Percentiles rank a stretch among this genome's conserved stretches.
phyloP scores from a whole-genome alignment of 2,329 filamentous ascomycete genomes.

The Aspergillus piperis region DNA sequence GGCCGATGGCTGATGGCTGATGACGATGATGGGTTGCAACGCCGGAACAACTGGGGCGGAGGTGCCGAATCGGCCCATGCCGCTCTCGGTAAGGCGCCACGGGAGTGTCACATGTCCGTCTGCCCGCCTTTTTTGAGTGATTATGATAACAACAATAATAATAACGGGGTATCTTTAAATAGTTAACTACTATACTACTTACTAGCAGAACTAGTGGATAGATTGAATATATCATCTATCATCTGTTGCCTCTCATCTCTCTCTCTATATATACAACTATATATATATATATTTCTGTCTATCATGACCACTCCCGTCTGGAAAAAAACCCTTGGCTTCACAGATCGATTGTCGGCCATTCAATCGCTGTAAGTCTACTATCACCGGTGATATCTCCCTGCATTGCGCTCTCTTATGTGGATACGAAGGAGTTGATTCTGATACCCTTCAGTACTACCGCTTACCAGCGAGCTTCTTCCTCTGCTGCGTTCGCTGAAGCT shows the following conservation, averaged over 20 bases:
- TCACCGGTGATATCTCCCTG: not conserved
- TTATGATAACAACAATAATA: too few relatives aligned
- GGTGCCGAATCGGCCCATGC: conserved; percentile 5
- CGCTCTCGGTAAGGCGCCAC: not conserved
- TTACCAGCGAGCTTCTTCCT: conserved; percentile 49
- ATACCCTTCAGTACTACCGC: conserved; percentile 48
- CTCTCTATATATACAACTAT: not conserved
- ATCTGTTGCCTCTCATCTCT: not conserved
- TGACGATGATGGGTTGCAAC: conserved; percentile 12
- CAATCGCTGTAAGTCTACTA: conserved; percentile 58
- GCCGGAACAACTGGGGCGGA: conserved; percentile 11
- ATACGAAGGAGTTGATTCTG: conserved; percentile 9
- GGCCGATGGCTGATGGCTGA: conserved; percentile 12
- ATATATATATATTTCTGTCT: conserved; percentile 4
- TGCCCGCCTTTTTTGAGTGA: too few relatives aligned
- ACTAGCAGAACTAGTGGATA: too few relatives aligned
- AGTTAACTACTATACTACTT: too few relatives aligned
- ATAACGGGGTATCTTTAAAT: too few relatives aligned
- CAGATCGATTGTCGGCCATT: conserved; percentile 64
- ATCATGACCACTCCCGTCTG: conserved; percentile 37
- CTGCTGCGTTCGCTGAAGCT: conserved; percentile 50
- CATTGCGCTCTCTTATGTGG: not conserved
- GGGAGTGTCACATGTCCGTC: conserved; percentile 5
- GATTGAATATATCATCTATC: too few relatives aligned
- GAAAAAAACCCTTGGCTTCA: conserved; percentile 57